Base-by-base conservation (phyloP, 1,284 basidiomycete genomes). In the Tilletia horrida region DNA sequence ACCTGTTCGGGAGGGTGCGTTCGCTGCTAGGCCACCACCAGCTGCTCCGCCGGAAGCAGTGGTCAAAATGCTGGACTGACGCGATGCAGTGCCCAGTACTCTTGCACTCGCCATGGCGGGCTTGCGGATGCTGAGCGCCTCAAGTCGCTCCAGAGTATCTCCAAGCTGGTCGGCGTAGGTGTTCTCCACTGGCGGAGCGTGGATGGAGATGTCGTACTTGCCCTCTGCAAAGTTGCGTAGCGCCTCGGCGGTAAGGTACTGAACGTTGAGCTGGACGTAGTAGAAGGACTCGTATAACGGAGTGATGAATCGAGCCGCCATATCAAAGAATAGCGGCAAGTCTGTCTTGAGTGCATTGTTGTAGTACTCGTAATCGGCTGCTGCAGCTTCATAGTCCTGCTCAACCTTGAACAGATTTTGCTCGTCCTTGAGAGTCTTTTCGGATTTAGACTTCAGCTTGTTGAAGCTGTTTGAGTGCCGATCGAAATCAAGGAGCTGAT, bases 211-310 rank as follows among this genome's bases (percentile, higher is more conserved):
- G 73, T 94, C 91, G 82, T 90, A 94, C 80, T 90, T 92, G 68
- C 88, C 88, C 71, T 94, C 57, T 1, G 78, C 90, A 80, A 95
- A 97, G 43, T 86, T 86, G 81, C 91, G 90, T 78, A 97, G 85
- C 85, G 94, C 94, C 84, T 97, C 95, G 69, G 95, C 86, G 80
- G 96, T 88, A 69, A 95, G 85, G 83, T 96, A 97, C 83, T 89
- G 95, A 67, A 97, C 90, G 83, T 97, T 97, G 90, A 81, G 71
- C 92, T 97, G 93, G 95, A 98, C 97, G 83, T 97, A 99, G 86
- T 92, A 99, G 86, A 95, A 94, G 27, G 92, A 95, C 80, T 97
- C 90, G 87, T 97, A 98, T 16, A 98, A 85, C 0, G 96, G 96
- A 73, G 95, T 91, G 81, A 98, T 91, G 84, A 97, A 97, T 69